Conservation (phyloP, 1,139 yeast species). For the Kurtzmaniella quercitrusa region DNA sequence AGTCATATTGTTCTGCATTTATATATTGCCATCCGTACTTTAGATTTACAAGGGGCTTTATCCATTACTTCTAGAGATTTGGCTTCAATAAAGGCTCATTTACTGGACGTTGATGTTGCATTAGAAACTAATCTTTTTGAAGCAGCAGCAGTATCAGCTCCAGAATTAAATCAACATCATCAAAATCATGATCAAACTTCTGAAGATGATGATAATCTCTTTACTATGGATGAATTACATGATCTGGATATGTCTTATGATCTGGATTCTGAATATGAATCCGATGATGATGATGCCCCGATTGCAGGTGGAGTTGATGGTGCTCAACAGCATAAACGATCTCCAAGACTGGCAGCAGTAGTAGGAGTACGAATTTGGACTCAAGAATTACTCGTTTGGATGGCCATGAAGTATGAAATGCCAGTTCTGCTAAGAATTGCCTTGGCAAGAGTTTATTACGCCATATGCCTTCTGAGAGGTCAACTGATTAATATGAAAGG, state of each 20-base stretch:
- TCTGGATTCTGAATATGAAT: constrained; percentile 33
- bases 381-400: constrained; percentile 75
- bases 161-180: too few species aligned
- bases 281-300: constrained; percentile 39
- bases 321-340: constrained; percentile 47
- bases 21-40: constrained; percentile 71
- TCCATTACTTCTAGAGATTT: constrained; percentile 64
- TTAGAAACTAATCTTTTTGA: constrained; percentile 50
- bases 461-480: constrained; percentile 70
- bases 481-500: constrained; percentile 61
- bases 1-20: constrained; percentile 76
- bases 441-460: constrained; percentile 68
- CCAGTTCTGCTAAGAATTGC: constrained; percentile 63
- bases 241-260: constrained; percentile 36
- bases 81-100: constrained; percentile 32
- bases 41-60: constrained; percentile 72
- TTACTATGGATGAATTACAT: constrained; percentile 31
- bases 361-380: constrained; percentile 85
- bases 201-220: constrained; percentile 26
- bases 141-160: too few species aligned
- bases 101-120: constrained; percentile 48
- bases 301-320: constrained; percentile 33
- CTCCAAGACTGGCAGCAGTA: constrained; percentile 68
- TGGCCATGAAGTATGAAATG: constrained; percentile 76
- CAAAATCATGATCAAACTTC: constrained; percentile 30